Conservation (phyloP, 352 stramenopile species). For the Pilasporangium apinafurcum region DNA sequence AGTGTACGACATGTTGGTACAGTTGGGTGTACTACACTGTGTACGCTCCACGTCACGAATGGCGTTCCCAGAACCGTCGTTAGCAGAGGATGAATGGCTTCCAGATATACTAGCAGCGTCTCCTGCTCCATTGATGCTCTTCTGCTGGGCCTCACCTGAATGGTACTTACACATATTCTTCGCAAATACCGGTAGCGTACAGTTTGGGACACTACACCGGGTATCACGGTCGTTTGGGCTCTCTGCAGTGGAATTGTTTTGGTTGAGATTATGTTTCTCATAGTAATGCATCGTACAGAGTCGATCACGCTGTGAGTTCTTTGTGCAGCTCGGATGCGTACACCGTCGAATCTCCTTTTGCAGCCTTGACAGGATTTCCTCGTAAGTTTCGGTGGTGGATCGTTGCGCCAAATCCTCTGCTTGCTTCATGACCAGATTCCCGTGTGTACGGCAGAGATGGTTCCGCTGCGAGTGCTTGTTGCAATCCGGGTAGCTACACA, state of each 20-base stretch:
- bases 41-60: slow-evolving; percentile 23
- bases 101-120: no score
- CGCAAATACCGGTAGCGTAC: slow-evolving; percentile 7
- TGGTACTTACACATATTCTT: slow-evolving; percentile 28
- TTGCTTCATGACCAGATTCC: slow-evolving; percentile 74
- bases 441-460: slow-evolving; percentile 81
- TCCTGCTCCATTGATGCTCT: background rate
- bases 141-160: slow-evolving; percentile 7
- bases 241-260: slow-evolving; percentile 8
- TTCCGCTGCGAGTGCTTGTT: slow-evolving; percentile 81
- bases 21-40: slow-evolving; percentile 21
- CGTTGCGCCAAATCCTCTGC: slow-evolving; percentile 53
- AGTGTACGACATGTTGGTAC: slow-evolving; percentile 34
- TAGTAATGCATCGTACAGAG: slow-evolving; percentile 82
- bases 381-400: slow-evolving; percentile 39
- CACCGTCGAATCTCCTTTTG: slow-evolving; percentile 78
- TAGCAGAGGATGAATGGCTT: no score
- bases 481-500: slow-evolving; percentile 82
- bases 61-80: slow-evolving; percentile 7
- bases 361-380: slow-evolving; percentile 60
- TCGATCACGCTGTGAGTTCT: slow-evolving; percentile 83
- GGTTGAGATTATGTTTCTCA: slow-evolving; percentile 55
- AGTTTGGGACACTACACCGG: slow-evolving; percentile 16
- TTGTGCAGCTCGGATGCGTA: slow-evolving; percentile 71
- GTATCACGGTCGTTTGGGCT: background rate